These are phyloP conservation scores for Cladosporium sp. DNA, from an alignment of 2,329 filamentous ascomycete species.

Conservation along the genomic window DNA sequence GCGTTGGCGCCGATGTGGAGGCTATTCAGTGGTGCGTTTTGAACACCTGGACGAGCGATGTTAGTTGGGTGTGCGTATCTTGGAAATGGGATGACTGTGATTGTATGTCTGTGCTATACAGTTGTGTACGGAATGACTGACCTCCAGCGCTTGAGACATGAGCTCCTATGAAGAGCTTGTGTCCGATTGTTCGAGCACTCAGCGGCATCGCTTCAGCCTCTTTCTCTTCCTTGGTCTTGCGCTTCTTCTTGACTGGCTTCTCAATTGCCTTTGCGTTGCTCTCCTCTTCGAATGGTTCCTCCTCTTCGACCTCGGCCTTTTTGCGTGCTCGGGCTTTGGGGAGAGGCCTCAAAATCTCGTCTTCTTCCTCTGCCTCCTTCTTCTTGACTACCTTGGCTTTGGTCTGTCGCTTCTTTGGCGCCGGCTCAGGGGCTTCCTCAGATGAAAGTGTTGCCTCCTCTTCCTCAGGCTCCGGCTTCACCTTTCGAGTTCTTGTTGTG, in stretches of 20 bases:
- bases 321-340: conserved; percentile 6
- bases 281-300: conserved; percentile 11
- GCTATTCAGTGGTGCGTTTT: conserved; percentile 69
- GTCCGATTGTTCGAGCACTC: conserved; percentile 65
- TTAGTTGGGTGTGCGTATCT: background rate
- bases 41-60: conserved; percentile 62
- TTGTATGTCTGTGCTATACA: conserved; percentile 12
- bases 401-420: conserved; percentile 20
- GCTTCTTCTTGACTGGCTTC: conserved; percentile 40
- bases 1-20: conserved; percentile 69
- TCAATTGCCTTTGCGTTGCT: background rate
- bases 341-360: background rate
- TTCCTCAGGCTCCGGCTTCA: conserved; percentile 21
- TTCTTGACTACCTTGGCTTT: conserved; percentile 17
- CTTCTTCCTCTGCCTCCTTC: conserved; percentile 8
- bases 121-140: conserved; percentile 40
- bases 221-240: conserved; percentile 60
- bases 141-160: conserved; percentile 90
- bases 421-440: background rate
- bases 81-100: background rate
- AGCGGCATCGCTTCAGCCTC: conserved; percentile 62
- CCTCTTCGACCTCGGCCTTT: conserved; percentile 19
- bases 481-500: background rate
- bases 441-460: background rate
- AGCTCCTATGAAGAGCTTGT: conserved; percentile 85